Evolutionary conservation across 2,329 filamentous ascomycete genomes (phyloP).

Genomic region (Pseudogymnoascus sp.): DNA sequence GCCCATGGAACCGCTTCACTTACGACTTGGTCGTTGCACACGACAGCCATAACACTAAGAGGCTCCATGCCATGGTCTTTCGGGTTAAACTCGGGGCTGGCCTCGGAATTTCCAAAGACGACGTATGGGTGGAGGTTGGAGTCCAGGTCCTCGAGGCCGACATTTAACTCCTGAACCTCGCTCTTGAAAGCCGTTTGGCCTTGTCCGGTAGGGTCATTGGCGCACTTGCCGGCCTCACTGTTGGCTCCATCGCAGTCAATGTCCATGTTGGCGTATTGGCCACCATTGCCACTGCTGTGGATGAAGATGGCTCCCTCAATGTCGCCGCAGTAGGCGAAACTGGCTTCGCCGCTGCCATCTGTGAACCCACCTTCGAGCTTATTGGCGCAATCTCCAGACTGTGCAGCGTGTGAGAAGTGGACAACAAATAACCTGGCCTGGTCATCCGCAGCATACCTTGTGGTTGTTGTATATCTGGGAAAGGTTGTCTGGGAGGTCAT

Average conservation of each 20-base stretch:
- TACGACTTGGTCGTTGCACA: slow-evolving; percentile 13
- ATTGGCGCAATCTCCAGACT: not conserved
- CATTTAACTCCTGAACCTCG: not conserved
- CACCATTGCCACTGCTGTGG: not conserved
- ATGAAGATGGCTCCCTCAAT: not conserved
- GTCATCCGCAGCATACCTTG: not conserved
- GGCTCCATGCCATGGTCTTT: not conserved
- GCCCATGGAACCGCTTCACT: not conserved
- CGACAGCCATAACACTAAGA: slow-evolving; percentile 10
- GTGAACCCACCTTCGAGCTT: not conserved
- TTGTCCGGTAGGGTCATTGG: slow-evolving; percentile 5
- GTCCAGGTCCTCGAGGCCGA: slow-evolving; percentile 21
- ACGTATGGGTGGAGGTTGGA: slow-evolving; percentile 23
- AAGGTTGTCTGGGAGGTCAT: not conserved
- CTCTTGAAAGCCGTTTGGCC: not conserved
- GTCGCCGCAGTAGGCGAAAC: slow-evolving; percentile 3
- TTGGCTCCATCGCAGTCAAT: slow-evolving; percentile 12
- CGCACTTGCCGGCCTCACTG: not conserved
- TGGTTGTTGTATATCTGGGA: not conserved
- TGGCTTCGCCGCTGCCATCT: not conserved
- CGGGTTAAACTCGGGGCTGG: not conserved
- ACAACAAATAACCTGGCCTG: not conserved
- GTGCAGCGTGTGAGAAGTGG: not conserved
- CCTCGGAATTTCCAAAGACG: slow-evolving; percentile 22
- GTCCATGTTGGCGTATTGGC: slow-evolving; percentile 8